Evolutionary conservation across 2,329 filamentous ascomycete species (phyloP).

Genomic region (Calonectria ilicicola): DNA sequence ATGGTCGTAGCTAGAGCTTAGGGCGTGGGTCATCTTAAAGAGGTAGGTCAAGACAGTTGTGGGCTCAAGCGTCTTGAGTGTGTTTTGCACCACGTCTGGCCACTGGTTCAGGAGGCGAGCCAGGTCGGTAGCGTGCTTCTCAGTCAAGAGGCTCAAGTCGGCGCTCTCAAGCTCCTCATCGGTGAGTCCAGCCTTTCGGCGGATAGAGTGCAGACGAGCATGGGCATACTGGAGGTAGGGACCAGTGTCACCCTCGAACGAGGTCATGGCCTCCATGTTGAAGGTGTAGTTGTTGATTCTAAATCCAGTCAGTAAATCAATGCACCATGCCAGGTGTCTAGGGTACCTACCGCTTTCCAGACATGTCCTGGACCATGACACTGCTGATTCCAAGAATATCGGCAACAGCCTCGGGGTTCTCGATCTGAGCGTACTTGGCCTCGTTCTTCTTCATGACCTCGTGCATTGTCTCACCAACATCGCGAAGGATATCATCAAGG

Average conservation of each 20-base stretch:
- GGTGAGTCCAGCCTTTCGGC: slow-evolving; percentile 65
- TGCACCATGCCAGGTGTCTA: accelerated
- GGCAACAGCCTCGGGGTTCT: slow-evolving; percentile 82
- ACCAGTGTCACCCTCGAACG: slow-evolving; percentile 87
- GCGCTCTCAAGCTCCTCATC: slow-evolving; percentile 71
- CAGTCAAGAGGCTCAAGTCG: slow-evolving; percentile 76
- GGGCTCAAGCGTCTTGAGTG: slow-evolving; percentile 86
- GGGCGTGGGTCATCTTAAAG: slow-evolving; percentile 86
- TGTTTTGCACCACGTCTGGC: slow-evolving; percentile 87
- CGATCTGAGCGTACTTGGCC: slow-evolving; percentile 90
- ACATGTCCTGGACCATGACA: slow-evolving; percentile 99
- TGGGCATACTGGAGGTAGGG: slow-evolving; percentile 89
- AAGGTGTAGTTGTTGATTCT: slow-evolving; percentile 77
- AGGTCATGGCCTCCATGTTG: slow-evolving; percentile 85
- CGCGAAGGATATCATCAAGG: slow-evolving; percentile 59
- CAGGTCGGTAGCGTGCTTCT: slow-evolving; percentile 79
- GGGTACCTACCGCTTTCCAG: slow-evolving; percentile 80
- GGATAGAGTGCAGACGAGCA: slow-evolving; percentile 76
- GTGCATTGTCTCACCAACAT: slow-evolving; percentile 96
- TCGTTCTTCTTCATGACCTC: slow-evolving; percentile 94
- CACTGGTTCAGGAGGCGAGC: slow-evolving; percentile 84
- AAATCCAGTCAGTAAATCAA: slow-evolving; percentile 22
- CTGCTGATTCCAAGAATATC: slow-evolving; percentile 93
- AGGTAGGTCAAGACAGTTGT: slow-evolving; percentile 69
- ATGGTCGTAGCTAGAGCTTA: slow-evolving; percentile 86